These are phyloP conservation scores for Rutstroemia sp. DNA, from an alignment of 2,329 filamentous ascomycete genomes.

Conservation along the genomic window DNA sequence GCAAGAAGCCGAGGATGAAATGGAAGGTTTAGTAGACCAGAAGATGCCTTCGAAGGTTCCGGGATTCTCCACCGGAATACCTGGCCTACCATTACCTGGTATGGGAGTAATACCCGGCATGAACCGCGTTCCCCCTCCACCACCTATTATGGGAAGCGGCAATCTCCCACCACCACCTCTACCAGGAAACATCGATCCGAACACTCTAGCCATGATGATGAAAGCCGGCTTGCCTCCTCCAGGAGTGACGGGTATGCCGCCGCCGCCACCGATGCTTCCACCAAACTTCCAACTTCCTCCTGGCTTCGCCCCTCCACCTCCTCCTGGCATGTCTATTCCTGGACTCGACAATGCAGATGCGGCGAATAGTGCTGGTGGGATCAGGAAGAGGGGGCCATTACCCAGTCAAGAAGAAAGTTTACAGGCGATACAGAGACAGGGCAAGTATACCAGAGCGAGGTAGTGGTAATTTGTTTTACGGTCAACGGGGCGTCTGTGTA, in stretches of 20 bases:
- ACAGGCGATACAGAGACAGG: conserved; percentile 64
- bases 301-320: conserved; percentile 32
- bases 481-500: conserved; percentile 9
- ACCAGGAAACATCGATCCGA: conserved; percentile 5
- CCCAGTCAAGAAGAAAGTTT: conserved; percentile 81
- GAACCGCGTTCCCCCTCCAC: conserved; percentile 26
- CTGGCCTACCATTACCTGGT: conserved; percentile 28
- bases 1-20: conserved; percentile 87
- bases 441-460: conserved; percentile 47
- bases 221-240: conserved; percentile 57
- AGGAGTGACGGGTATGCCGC: conserved; percentile 32
- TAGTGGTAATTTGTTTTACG: conserved; percentile 8
- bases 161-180: conserved; percentile 8
- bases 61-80: conserved; percentile 50
- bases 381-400: conserved; percentile 59
- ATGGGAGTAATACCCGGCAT: conserved; percentile 41
- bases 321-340: conserved; percentile 31
- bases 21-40: conserved; percentile 87
- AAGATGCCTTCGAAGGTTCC: conserved; percentile 61
- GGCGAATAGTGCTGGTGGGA: conserved; percentile 25
- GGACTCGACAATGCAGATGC: conserved; percentile 19
- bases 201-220: conserved; percentile 32
- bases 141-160: conserved; percentile 23
- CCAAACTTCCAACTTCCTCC: conserved; percentile 29
- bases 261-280: conserved; percentile 37